A percentile compares a stretch with the other conserved stretches of the same genome.
phyloP scores from a whole-genome alignment of 1,139 yeast species.

The Kurtzmaniella quercitrusa region DNA sequence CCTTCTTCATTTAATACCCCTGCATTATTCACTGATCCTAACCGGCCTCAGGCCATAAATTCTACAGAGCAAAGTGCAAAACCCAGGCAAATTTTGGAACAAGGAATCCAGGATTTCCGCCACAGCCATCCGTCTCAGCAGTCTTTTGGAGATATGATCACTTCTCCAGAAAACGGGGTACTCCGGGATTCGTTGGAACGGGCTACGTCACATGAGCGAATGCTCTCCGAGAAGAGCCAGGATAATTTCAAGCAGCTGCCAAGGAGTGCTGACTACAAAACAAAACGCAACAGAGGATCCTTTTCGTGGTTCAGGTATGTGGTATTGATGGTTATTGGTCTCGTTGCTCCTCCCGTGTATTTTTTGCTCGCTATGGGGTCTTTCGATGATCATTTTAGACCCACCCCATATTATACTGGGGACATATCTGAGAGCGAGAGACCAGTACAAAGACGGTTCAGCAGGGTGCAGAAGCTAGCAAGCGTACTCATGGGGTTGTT shows the following conservation, averaged over 20 bases:
- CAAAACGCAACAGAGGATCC: neutral
- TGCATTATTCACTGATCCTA: neutral
- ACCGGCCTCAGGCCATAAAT: neutral
- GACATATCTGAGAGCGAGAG: constrained; percentile 11
- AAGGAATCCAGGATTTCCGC: constrained; percentile 3
- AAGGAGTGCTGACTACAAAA: constrained; percentile 1
- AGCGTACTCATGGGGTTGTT: constrained; percentile 29
- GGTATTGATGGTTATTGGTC: constrained; percentile 24
- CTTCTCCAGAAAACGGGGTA: constrained; percentile 5
- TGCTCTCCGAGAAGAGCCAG: constrained; percentile 6
- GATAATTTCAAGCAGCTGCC: neutral
- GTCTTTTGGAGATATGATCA: constrained; percentile 2
- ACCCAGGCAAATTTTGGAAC: neutral
- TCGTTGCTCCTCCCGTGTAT: constrained; percentile 33
- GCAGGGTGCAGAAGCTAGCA: constrained; percentile 27
- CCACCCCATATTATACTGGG: constrained; percentile 19
- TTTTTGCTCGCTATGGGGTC: constrained; percentile 29
- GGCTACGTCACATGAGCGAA: constrained; percentile 11
- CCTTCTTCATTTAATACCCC: neutral
- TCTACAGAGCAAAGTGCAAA: constrained; percentile 8
- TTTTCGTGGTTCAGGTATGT: constrained; percentile 18
- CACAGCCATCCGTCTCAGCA: constrained; percentile 4
- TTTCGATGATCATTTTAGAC: constrained; percentile 22
- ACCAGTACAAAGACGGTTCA: constrained; percentile 17
- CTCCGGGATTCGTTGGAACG: constrained; percentile 10